Conservation (phyloP, 345 rosid genomes). For the Carallia brachiata region DNA sequence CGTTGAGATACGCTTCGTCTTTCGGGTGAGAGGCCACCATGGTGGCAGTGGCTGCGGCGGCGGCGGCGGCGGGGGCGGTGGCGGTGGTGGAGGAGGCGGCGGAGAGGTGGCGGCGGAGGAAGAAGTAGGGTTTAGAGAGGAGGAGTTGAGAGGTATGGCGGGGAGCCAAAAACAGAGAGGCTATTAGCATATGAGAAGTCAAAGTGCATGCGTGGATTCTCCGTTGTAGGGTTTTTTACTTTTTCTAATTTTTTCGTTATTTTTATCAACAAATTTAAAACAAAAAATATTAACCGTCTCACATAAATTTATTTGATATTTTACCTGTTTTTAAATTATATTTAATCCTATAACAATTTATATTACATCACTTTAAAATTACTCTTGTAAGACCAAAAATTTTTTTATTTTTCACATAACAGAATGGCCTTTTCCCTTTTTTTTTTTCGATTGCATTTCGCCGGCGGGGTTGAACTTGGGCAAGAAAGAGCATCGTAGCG, state of each 20-base stretch:
- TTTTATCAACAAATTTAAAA: no score
- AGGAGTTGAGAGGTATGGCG: slow-evolving; percentile 7
- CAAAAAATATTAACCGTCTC: no score
- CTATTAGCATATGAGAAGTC: slow-evolving; percentile 5
- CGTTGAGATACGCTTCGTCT: slow-evolving; percentile 58
- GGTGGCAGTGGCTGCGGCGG: slow-evolving; percentile 24
- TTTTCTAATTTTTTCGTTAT: not conserved
- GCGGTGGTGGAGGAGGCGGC: slow-evolving; percentile 20
- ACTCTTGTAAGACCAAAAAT: no score
- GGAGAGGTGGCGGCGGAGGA: slow-evolving; percentile 19
- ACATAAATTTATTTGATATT: no score
- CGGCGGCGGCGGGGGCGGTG: slow-evolving; percentile 15
- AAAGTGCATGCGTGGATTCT: slow-evolving; percentile 3
- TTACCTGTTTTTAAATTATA: no score
- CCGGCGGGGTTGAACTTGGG: no score
- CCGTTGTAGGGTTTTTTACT: slow-evolving; percentile 5
- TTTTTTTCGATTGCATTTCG: no score
- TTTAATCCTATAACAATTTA: no score
- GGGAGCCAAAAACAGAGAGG: slow-evolving; percentile 7
- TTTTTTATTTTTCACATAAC: no score
- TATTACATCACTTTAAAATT: no score
- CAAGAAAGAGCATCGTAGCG: no score
- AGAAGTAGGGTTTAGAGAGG: slow-evolving; percentile 6
- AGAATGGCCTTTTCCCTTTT: no score
- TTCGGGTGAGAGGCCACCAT: slow-evolving; percentile 54